These are phyloP conservation scores for Ogataea naganishii DNA, from an alignment of 805 yeast species.

Conservation along the genomic window DNA sequence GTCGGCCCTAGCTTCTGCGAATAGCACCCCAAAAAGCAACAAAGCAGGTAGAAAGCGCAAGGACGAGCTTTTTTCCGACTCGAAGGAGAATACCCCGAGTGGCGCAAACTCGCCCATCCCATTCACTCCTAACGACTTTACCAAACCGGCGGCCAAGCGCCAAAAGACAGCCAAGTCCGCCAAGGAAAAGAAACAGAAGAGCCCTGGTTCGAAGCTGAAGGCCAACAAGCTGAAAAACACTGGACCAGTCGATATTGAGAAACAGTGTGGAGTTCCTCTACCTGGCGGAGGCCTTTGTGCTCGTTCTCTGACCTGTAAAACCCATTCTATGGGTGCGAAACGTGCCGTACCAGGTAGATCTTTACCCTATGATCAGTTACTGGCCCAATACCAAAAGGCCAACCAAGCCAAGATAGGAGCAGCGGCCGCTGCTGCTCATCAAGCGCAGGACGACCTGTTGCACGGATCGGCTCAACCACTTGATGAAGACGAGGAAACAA, in stretches of 20 bases:
- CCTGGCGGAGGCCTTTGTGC: slow-evolving; percentile 97
- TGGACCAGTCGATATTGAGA: slow-evolving; percentile 84
- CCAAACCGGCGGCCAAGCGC: slow-evolving; percentile 7
- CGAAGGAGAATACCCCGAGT: slow-evolving; percentile 19
- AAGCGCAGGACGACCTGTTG: slow-evolving; percentile 58
- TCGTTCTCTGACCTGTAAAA: slow-evolving; percentile 90
- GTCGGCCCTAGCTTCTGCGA: slow-evolving; percentile 1
- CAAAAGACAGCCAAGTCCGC: slow-evolving; percentile 6
- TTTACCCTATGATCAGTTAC: slow-evolving; percentile 80
- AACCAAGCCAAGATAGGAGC: slow-evolving; percentile 88
- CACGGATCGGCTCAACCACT: slow-evolving; percentile 39
- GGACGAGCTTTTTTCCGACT: slow-evolving; percentile 4
- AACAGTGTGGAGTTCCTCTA: slow-evolving; percentile 92
- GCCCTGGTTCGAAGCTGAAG: too few relatives aligned
- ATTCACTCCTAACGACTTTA: slow-evolving; percentile 5
- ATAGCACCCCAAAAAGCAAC: neutral
- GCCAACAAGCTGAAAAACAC: slow-evolving; percentile 4
- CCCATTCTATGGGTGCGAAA: slow-evolving; percentile 98
- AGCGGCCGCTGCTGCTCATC: slow-evolving; percentile 71
- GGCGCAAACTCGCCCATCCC: slow-evolving; percentile 13
- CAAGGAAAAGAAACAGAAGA: slow-evolving; percentile 6
- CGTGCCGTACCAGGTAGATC: slow-evolving; percentile 91
- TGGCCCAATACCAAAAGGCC: slow-evolving; percentile 84
- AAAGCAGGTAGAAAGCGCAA: slow-evolving; percentile 16
- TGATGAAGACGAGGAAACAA: slow-evolving; percentile 90